These are phyloP conservation scores for Volvox carteri DNA, from an alignment of 163 green algal genomes.

Conservation along the genomic window DNA sequence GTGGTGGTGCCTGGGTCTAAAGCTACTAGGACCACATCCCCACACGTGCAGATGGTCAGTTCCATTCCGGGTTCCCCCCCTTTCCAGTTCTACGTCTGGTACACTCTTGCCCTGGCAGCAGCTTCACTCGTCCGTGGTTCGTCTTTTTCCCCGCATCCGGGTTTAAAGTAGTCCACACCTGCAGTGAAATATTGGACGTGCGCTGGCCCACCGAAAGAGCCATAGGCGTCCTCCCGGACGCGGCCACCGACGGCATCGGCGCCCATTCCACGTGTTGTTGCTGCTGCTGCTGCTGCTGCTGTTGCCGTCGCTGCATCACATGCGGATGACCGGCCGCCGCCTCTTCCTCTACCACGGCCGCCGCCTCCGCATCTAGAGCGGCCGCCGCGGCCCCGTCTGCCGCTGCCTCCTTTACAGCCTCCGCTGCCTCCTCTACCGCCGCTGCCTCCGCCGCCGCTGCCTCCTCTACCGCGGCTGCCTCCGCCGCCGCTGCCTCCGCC, in stretches of 20 bases:
- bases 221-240: background rate
- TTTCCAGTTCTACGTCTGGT: too few species aligned
- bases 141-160: too few species aligned
- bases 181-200: constrained; percentile 11
- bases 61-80: too few species aligned
- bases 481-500: background rate
- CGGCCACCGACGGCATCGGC: background rate
- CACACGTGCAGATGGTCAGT: too few species aligned
- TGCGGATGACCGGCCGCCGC: background rate
- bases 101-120: too few species aligned
- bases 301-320: constrained; percentile 13
- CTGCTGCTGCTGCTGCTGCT: background rate
- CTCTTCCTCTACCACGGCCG: background rate
- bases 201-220: background rate
- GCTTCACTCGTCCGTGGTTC: too few species aligned
- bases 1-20: too few species aligned
- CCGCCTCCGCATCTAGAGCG: background rate
- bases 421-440: background rate
- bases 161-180: too few species aligned
- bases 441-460: background rate
- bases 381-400: background rate
- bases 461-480: background rate
- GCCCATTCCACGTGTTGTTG: too few species aligned
- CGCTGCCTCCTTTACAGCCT: background rate
- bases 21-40: too few species aligned